Evolutionary conservation across 129 eudicot genomes (phyloP).

Genomic region (Apium graveolens): DNA sequence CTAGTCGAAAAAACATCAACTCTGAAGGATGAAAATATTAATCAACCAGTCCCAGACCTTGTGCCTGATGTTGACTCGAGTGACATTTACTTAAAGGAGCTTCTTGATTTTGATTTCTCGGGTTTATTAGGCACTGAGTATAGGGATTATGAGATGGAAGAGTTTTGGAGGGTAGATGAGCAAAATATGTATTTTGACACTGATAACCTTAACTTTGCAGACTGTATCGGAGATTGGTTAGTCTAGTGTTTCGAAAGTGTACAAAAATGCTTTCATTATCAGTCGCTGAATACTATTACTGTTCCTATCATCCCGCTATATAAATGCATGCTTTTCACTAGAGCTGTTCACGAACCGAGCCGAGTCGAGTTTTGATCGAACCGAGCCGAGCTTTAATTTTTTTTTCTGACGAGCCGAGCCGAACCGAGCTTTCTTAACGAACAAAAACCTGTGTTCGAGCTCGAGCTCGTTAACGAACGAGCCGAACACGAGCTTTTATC

Average conservation of each 20-base stretch:
- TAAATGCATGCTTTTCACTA: too few species aligned
- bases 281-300: too few species aligned
- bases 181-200: slow-evolving; percentile 16
- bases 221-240: slow-evolving; percentile 32
- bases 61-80: slow-evolving; percentile 8
- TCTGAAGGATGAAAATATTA: neutral
- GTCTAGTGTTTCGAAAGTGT: neutral
- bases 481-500: too few species aligned
- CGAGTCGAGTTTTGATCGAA: too few species aligned
- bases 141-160: neutral
- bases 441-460: too few species aligned
- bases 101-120: slow-evolving; percentile 19
- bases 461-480: too few species aligned
- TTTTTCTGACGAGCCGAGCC: too few species aligned
- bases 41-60: neutral
- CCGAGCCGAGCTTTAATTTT: too few species aligned
- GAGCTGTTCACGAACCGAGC: too few species aligned
- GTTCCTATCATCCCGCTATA: too few species aligned
- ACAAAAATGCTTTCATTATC: too few species aligned
- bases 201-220: neutral
- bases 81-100: slow-evolving; percentile 12
- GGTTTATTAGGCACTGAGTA: neutral
- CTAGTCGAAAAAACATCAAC: neutral
- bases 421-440: too few species aligned
- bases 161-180: neutral